Conservation (phyloP, 2,329 filamentous ascomycete species). For the Proliferodiscus dingleyae region DNA sequence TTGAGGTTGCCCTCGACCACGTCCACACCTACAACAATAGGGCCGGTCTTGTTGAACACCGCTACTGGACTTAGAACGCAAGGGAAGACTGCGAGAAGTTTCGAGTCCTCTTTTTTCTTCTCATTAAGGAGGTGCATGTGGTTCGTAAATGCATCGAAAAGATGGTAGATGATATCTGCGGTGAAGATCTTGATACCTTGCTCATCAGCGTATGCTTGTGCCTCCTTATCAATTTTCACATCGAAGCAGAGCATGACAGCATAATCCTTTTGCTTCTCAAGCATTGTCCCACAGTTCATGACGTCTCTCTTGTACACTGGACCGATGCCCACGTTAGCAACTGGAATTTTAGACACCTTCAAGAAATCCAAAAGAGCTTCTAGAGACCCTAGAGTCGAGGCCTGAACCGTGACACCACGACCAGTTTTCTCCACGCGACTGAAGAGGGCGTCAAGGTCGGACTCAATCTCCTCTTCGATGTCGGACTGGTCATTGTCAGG, state of each 20-base stretch:
- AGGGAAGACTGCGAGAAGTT: constrained; percentile 94
- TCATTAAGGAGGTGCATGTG: constrained; percentile 85
- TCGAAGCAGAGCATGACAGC: constrained; percentile 99
- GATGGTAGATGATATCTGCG: constrained; percentile 97
- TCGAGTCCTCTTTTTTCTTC: constrained; percentile 93
- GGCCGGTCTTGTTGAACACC: constrained; percentile 97
- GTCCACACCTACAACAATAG: constrained; percentile 93
- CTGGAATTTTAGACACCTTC: constrained; percentile 92
- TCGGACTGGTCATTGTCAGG: constrained; percentile 96
- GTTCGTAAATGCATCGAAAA: constrained; percentile 94
- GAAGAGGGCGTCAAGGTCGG: constrained; percentile 85
- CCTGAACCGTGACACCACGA: constrained; percentile 93
- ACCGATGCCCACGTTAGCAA: constrained; percentile 94
- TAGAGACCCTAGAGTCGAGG: constrained; percentile 92
- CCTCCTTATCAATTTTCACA: constrained; percentile 98
- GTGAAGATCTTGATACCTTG: constrained; percentile 97
- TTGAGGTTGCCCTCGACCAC: constrained; percentile 85
- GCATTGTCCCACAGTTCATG: constrained; percentile 90
- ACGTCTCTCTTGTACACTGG: constrained; percentile 98
- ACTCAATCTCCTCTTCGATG: constrained; percentile 92
- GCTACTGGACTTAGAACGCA: constrained; percentile 86
- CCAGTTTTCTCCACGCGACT: constrained; percentile 88
- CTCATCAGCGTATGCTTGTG: constrained; percentile 83
- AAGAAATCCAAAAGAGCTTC: constrained; percentile 96
- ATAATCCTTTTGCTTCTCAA: constrained; percentile 90